phyloP scores from a whole-genome alignment of 192 early-diverging fungal species.

The Thamnidium elegans region DNA sequence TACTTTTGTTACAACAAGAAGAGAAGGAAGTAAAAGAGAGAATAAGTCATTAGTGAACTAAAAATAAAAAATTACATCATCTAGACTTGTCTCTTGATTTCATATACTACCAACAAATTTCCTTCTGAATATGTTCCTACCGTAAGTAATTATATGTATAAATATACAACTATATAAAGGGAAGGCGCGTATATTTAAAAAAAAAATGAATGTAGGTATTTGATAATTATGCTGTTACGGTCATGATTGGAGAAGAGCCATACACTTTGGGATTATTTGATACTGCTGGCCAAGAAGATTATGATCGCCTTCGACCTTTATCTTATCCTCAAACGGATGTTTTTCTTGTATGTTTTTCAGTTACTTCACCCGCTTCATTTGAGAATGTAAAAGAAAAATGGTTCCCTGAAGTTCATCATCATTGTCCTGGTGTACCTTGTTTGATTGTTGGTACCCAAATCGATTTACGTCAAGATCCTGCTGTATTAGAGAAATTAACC shows the following conservation, averaged over 20 bases:
- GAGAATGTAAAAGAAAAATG: slow-evolving; percentile 95
- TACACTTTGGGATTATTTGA: slow-evolving; percentile 93
- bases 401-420: slow-evolving; percentile 93
- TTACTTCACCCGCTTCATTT: slow-evolving; percentile 85
- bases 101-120: slow-evolving; percentile 94
- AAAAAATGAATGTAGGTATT: slow-evolving; percentile 58
- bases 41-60: background rate
- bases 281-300: slow-evolving; percentile 95
- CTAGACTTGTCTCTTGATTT: slow-evolving; percentile 91
- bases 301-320: slow-evolving; percentile 85
- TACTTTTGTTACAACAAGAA: background rate
- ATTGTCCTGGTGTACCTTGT: slow-evolving; percentile 94
- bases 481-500: slow-evolving; percentile 70
- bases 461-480: slow-evolving; percentile 81
- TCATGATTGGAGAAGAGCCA: slow-evolving; percentile 96
- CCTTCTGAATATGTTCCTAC: slow-evolving; percentile 94
- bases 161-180: background rate
- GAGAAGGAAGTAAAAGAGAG: too few relatives aligned
- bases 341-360: slow-evolving; percentile 90
- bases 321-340: slow-evolving; percentile 96
- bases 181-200: background rate
- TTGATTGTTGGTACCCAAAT: slow-evolving; percentile 87
- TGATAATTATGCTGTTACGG: slow-evolving; percentile 96
- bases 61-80: background rate
- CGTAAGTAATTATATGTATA: slow-evolving; percentile 45